Conservation (phyloP, 2,329 filamentous ascomycete genomes). For the Pseudogymnoascus destructans region DNA sequence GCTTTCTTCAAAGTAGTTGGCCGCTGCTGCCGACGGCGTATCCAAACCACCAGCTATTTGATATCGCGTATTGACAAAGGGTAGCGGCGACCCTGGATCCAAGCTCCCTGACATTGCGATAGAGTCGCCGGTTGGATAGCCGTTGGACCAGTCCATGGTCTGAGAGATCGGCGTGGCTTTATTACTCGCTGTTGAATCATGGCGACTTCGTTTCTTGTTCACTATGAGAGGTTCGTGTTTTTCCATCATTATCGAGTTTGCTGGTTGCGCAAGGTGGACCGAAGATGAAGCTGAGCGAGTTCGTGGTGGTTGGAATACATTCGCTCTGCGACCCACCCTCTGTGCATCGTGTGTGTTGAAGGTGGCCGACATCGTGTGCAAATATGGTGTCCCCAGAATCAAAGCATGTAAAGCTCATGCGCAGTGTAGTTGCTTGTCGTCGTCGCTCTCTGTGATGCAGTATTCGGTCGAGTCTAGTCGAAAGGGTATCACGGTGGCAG, state of each 20-base stretch:
- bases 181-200: constrained; percentile 13
- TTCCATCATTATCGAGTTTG: constrained; percentile 4
- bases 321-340: constrained; percentile 14
- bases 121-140: constrained; percentile 4
- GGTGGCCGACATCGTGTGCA: constrained; percentile 2
- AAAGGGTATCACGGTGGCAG: constrained; percentile 1
- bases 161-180: constrained; percentile 10
- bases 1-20: constrained; percentile 26
- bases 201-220: constrained; percentile 15
- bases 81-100: constrained; percentile 26
- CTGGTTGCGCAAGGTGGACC: constrained; percentile 20
- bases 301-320: constrained; percentile 32
- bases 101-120: constrained; percentile 10
- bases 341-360: constrained; percentile 7
- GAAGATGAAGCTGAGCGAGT: constrained; percentile 28
- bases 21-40: constrained; percentile 28
- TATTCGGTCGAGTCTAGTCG: background rate
- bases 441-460: background rate
- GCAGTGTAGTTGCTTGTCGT: background rate
- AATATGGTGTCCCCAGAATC: background rate
- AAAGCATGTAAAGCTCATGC: background rate
- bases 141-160: constrained; percentile 8
- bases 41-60: constrained; percentile 37
- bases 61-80: constrained; percentile 39
- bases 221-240: background rate